Percentiles rank a stretch among this genome's conserved stretches.
phyloP scores from a whole-genome alignment of 2,329 filamentous ascomycete genomes.

The Delphinella strobiligena region DNA sequence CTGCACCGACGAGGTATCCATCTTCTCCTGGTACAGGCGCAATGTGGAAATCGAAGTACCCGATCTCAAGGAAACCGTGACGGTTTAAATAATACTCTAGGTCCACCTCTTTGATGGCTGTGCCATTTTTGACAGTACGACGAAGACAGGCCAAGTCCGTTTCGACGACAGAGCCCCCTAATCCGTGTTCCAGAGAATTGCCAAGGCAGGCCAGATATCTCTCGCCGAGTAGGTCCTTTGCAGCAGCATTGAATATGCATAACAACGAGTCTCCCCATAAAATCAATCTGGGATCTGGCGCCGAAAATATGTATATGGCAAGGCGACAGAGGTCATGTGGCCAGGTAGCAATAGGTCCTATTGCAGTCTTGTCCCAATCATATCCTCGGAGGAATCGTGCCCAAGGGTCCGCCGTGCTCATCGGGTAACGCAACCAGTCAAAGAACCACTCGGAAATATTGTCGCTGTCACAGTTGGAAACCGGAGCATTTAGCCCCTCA shows the following conservation, averaged over 20 bases:
- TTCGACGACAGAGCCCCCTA: neutral
- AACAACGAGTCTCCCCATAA: slow-evolving; percentile 7
- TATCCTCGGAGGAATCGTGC: slow-evolving; percentile 13
- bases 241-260: slow-evolving; percentile 15
- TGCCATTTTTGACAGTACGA: slow-evolving; percentile 14
- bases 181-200: neutral
- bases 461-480: neutral
- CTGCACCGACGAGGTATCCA: slow-evolving; percentile 6
- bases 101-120: slow-evolving; percentile 10
- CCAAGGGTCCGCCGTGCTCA: neutral
- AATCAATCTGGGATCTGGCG: slow-evolving; percentile 4
- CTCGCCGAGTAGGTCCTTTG: slow-evolving; percentile 10
- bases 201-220: slow-evolving; percentile 8
- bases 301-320: slow-evolving; percentile 6
- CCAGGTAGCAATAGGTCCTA: slow-evolving; percentile 20
- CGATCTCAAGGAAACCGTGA: slow-evolving; percentile 17
- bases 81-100: slow-evolving; percentile 15
- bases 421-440: neutral
- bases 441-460: neutral
- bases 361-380: slow-evolving; percentile 17
- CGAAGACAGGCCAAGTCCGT: slow-evolving; percentile 1
- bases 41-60: slow-evolving; percentile 17
- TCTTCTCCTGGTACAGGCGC: slow-evolving; percentile 14
- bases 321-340: slow-evolving; percentile 13
- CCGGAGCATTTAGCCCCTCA: no score